Conservation (phyloP, 805 yeast species). For the Nakazawaea ambrosiae region DNA sequence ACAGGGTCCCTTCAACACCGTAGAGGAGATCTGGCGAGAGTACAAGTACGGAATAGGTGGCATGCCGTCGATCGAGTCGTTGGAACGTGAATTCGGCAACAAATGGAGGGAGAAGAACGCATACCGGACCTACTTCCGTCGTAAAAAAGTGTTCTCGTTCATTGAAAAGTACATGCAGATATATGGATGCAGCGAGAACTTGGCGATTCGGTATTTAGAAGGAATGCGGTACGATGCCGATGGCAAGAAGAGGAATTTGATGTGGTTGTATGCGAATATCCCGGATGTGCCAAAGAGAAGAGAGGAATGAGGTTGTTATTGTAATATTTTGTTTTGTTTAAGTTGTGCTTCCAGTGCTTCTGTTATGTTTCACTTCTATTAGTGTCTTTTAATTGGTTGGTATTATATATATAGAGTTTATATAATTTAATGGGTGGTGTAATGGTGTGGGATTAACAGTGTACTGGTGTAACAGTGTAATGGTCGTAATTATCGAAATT, state of each 20-base stretch:
- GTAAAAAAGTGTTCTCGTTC: slow-evolving; percentile 23
- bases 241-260: slow-evolving; percentile 23
- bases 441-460: too few relatives aligned
- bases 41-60: slow-evolving; percentile 29
- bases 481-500: too few relatives aligned
- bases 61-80: slow-evolving; percentile 27
- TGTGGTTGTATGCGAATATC: slow-evolving; percentile 25
- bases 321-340: neutral
- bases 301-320: neutral
- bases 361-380: too few relatives aligned
- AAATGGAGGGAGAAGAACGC: slow-evolving; percentile 33
- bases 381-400: too few relatives aligned
- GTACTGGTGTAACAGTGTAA: too few relatives aligned
- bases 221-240: slow-evolving; percentile 22
- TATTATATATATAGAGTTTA: too few relatives aligned
- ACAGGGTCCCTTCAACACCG: slow-evolving; percentile 19
- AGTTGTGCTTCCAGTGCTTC: too few relatives aligned
- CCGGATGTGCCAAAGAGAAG: slow-evolving; percentile 13
- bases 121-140: slow-evolving; percentile 27
- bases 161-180: slow-evolving; percentile 17
- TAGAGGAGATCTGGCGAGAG: slow-evolving; percentile 30
- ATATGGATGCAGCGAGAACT: slow-evolving; percentile 18
- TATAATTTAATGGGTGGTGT: too few relatives aligned
- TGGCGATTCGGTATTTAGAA: slow-evolving; percentile 27
- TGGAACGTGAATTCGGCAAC: slow-evolving; percentile 26